Evolutionary conservation across 805 yeast genomes (phyloP), one percentile per base, ranked within the genome.

Genomic region (Nakazawaea populi): DNA sequence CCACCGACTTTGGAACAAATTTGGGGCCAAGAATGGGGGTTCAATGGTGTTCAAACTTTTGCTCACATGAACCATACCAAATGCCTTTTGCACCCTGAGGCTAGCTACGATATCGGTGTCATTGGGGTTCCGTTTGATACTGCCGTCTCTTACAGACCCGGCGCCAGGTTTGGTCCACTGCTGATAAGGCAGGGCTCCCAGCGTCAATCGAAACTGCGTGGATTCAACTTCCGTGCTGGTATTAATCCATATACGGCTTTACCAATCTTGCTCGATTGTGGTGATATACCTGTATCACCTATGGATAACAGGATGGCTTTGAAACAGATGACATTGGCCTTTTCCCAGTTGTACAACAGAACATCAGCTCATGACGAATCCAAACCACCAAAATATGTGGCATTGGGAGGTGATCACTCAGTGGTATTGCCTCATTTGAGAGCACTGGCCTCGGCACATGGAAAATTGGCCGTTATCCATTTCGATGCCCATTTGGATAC

Each of bases 401-500:
- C 88, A 0, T 70, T 88, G 30, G 96, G 96, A 9, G 96, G 96
- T 42, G 96, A 88, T 62, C 96, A 88, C 65, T 82, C 90, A 2
- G 78, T 88, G 34, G 73, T 85, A 41, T 71, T 87, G 48, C 90
- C 92, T 2, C 88, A 85, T 55, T 66, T 87, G 53, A 73, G 95
- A 56, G 84, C 88, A 0, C 71, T 85, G 51, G 63, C 77, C 53
- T 69, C 77, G 48, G 59, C 76, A 24, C 79, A 87, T 60, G 94
- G 92, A 1, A 80, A 80, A 18, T 66, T 88, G 46, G 80, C 88
- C 27, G 82, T 88, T 37, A 78, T 88, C 51, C 96, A 88, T 66
- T 86, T 88, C 58, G 96, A 88, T 62, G 92, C 94, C 11, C 95
- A 87, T 67, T 73, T 87, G 56, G 95, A 88, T 64, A 87, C 95